Base-by-base conservation (phyloP, 768 basidiomycete species). In the Lactarius pseudohatsudake region DNA sequence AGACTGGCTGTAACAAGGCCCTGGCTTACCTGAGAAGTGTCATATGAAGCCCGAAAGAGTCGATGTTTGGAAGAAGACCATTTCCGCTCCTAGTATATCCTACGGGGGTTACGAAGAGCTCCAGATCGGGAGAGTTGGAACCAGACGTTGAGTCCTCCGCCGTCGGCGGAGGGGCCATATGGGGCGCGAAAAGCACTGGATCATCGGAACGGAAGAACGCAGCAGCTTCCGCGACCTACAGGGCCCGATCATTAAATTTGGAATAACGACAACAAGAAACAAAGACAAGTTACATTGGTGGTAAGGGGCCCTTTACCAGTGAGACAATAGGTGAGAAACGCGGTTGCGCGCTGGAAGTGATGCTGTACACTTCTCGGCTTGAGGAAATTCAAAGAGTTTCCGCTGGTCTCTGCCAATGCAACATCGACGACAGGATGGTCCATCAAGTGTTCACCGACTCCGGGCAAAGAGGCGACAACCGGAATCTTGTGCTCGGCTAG, bases 401-500 rank as follows among this genome's bases (percentile, higher is more conserved):
- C 77, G 2, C 75, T 76, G 66, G 81, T 86, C 68, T 87, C 85
- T 68, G 80, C 81, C 74, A 84, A 80, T 69, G 80, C 79, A 30
- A 85, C 60, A 70, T 81, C 78, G 59, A 89, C 80, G 16, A 81
- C 79, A 4, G 81, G 79, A 71, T 94, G 92, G 72, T 94, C 92
- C 55, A 82, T 78, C 20, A 94, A 81, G 73, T 92, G 82, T 10
- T 82, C 78, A 16, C 93, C 93, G 22, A 95, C 91, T 13, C 86
- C 86, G 0, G 89, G 87, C 2, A 89, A 82, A 70, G 92, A 85
- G 7, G 84, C 72, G 22, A 87, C 76, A 36, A 86, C 76, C 0
- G 83, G 78, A 26, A 95, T 86, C 6, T 76, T 75, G 64, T 86
- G 77, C 43, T 78, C 74, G 13, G 78, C 69, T 43, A 94, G 79